Evolutionary conservation across 1,139 yeast genomes (phyloP).

Genomic region (Taphrina deformans): DNA sequence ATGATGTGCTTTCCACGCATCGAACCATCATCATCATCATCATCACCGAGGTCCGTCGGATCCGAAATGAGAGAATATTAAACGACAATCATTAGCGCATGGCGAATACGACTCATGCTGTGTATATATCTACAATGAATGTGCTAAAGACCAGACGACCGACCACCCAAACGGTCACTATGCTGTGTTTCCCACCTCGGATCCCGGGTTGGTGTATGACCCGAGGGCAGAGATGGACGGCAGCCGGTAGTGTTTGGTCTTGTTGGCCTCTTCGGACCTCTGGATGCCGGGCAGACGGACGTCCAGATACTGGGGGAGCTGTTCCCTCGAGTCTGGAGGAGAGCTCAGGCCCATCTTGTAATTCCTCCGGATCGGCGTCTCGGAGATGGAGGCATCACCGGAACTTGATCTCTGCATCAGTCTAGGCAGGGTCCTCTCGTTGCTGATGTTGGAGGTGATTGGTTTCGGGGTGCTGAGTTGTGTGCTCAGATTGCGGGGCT

Average conservation of each 20-base stretch:
- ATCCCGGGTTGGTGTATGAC: not conserved
- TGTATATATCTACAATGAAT: not conserved
- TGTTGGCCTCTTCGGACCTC: not conserved
- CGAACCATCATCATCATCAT: no score
- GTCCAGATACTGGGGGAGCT: constrained; percentile 1
- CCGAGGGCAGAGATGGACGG: constrained; percentile 14
- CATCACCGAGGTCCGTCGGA: no score
- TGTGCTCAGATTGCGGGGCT: not conserved
- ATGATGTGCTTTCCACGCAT: not conserved
- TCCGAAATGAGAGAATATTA: no score
- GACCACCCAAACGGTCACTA: no score
- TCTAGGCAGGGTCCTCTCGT: constrained; percentile 8
- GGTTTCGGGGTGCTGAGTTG: constrained; percentile 11
- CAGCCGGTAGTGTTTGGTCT: not conserved
- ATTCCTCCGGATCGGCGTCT: constrained; percentile 16
- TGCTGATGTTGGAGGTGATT: constrained; percentile 2
- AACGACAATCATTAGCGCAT: not conserved
- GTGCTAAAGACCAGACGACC: no score
- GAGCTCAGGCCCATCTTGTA: not conserved
- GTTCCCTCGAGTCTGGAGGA: constrained; percentile 4
- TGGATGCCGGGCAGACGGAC: constrained; percentile 8
- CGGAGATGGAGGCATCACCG: constrained; percentile 15
- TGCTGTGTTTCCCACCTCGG: not conserved
- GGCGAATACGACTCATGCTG: not conserved
- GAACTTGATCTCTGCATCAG: constrained; percentile 20